Evolutionary conservation across 305 asterid genomes (phyloP), one percentile per base, ranked within the genome.

Genomic region (Ruellia speciosa): DNA sequence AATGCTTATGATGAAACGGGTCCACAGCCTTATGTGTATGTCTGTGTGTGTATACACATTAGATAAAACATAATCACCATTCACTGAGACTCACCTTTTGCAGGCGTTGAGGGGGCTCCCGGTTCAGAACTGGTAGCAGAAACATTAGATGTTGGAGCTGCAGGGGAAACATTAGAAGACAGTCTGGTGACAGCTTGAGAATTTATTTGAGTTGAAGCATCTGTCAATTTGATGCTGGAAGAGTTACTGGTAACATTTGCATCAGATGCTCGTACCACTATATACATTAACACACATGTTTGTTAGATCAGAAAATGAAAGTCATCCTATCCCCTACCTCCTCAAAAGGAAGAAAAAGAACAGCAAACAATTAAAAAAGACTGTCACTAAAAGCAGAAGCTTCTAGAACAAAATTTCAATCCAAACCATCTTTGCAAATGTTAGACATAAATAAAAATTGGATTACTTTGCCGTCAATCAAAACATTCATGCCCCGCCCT

Each of bases 171-270:
- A 70, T 65, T 78, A 66, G 90, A 70, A 6, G 82, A 39, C 5
- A 86, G 74, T 67, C 54, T 75, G 28, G 88, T 82, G 66, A 64
- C 75, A 66, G 79, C 71, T 69, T 71, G 76, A 24, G 77, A 66
- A 67, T 63, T 69, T 50, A 72, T 82, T n/a, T 75, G 83, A 65
- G 77, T 63, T 7, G 71, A 64, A 31, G 66, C 73, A 61, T 80
- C 82, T n/a, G 66, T 33, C 24, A 48, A 73, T 63, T 64, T 70
- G 19, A 60, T 56, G 70, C 64, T 66, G 62, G 74, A 39, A 62
- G 80, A 54, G 0, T 65, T 46, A 58, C 28, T 65, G 48, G 74
- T 62, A 54, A 62, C 77, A 18, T 78, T 72, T 46, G 71, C 75
- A 60, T 64, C 79, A 49, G 77, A 59, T 52, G 50, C 74, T 37